Base-by-base conservation (phyloP, 805 yeast genomes). In the Teunomyces lycoperdinae region DNA sequence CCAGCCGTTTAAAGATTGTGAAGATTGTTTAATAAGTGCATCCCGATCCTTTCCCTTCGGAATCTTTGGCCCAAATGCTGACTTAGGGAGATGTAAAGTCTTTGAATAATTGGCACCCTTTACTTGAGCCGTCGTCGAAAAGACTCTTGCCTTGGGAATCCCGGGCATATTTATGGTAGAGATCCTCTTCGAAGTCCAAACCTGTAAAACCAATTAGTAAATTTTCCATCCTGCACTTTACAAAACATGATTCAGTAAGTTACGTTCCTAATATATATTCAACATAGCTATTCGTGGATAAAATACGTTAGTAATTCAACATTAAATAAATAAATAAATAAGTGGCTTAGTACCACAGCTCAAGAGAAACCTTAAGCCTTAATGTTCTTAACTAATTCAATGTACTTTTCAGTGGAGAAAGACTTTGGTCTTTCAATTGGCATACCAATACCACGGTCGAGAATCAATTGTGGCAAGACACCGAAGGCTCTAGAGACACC, bases 401-500 rank as follows among this genome's bases (percentile, higher is more conserved):
- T 84, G 79, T 86, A 88, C 76, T 89, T 89, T 75, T 89, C 67
- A 34, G 67, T 63, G 53, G 67, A 63, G 63, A 62, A 62, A 42
- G 66, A 73, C 77, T 83, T 85, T 63, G 94, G 94, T 66, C 94
- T 79, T 71, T 87, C 94, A 56, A 87, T 84, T 47, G 94, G 89
- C 67, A 85, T 65, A 45, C 92, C 92, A 47, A 83, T 68, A 55
- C 83, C 80, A 55, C 94, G 77, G 73, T 87, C 94, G 80, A 87
- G 81, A 57, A 87, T 82, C 66, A 87, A 75, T 71, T 87, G 94
- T 35, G 89, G 80, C 62, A 87, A 73, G 43, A 87, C 89, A 56
- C 94, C 94, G 51, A 87, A 74, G 35, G 91, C 81, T 68, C 94
- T 81, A 52, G 91, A 81, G 50, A 87, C 91, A 63, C 91, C 94